Conservation (phyloP, 2,329 filamentous ascomycete genomes). For the Phaeophleospora eucalypticola region DNA sequence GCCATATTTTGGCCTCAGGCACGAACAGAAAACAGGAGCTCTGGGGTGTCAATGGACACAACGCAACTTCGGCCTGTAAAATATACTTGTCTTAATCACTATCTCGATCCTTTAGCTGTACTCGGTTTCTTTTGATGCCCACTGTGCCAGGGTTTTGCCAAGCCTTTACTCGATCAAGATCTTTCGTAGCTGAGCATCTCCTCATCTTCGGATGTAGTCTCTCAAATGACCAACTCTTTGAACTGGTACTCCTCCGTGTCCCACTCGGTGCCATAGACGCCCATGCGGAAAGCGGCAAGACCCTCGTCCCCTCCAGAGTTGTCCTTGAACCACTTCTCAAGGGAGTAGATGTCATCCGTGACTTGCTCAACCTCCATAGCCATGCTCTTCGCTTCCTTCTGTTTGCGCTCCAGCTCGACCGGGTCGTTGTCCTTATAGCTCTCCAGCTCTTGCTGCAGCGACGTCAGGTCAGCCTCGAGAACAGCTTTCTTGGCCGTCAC, state of each 20-base stretch:
- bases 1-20: not conserved
- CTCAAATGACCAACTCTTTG: slow-evolving; percentile 4
- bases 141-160: no score
- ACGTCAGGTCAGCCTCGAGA: slow-evolving; percentile 36
- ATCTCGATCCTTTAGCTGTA: no score
- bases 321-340: slow-evolving; percentile 44
- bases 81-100: no score
- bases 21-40: no score
- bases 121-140: no score
- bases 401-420: slow-evolving; percentile 41
- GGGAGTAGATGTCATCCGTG: slow-evolving; percentile 44
- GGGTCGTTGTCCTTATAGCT: slow-evolving; percentile 46
- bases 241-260: slow-evolving; percentile 44
- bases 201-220: no score
- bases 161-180: no score
- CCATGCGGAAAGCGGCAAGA: slow-evolving; percentile 41
- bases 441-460: slow-evolving; percentile 40
- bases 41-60: no score
- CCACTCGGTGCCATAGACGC: slow-evolving; percentile 53
- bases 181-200: no score
- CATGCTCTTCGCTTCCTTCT: slow-evolving; percentile 28
- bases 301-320: slow-evolving; percentile 40
- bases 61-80: no score
- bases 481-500: slow-evolving; percentile 35
- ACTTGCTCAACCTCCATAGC: slow-evolving; percentile 34